phyloP scores from a whole-genome alignment of 108 stramenopile genomes.

The Stephanodiscus minutulus region DNA sequence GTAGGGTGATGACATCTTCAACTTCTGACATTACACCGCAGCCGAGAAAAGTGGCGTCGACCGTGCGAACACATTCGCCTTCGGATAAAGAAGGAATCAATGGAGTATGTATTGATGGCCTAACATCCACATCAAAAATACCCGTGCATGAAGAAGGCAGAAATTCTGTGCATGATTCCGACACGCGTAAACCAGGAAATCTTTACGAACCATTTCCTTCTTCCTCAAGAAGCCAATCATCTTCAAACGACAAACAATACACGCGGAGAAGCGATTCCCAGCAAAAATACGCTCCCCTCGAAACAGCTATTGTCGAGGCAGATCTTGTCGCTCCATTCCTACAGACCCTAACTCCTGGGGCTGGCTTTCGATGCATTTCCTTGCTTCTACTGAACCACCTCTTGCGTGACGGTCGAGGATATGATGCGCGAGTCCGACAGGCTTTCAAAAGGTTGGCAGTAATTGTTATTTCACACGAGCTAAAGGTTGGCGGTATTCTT shows the following conservation, averaged over 20 bases:
- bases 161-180: neutral
- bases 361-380: constrained; percentile 78
- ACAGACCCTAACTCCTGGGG: constrained; percentile 76
- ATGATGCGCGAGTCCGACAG: constrained; percentile 80
- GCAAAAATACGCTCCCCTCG: constrained; percentile 22
- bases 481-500: constrained; percentile 52
- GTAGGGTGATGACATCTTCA: constrained; percentile 6
- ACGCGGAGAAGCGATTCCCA: neutral
- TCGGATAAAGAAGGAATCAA: neutral
- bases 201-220: constrained; percentile 6
- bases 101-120: too few species aligned
- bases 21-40: constrained; percentile 1
- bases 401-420: constrained; percentile 62
- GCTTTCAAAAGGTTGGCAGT: constrained; percentile 82
- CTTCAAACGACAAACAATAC: neutral
- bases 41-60: neutral
- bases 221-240: neutral
- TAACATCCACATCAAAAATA: neutral
- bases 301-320: constrained; percentile 50
- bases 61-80: neutral
- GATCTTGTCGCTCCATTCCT: constrained; percentile 73
- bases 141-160: neutral
- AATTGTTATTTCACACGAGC: constrained; percentile 70
- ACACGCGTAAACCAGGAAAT: neutral
- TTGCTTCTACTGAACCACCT: constrained; percentile 75